A percentile compares a stretch with the other conserved stretches of the same genome.
Evolutionary conservation across 129 eudicot species (phyloP).

Genomic region (Pseudognaphalium luteoalbum): DNA sequence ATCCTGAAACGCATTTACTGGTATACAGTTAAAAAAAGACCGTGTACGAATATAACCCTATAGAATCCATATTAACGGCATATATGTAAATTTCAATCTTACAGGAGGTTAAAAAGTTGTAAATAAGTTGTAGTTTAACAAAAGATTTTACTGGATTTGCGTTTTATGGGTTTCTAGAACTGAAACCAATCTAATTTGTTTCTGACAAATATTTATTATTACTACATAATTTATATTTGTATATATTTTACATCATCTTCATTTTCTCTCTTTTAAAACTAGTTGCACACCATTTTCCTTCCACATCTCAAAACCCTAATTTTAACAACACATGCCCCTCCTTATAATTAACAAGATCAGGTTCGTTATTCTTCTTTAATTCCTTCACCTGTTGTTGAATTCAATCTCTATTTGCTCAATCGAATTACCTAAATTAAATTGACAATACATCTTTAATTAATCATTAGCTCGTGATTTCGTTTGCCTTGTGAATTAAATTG

Average conservation of each 20-base stretch:
- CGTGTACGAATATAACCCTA: no score
- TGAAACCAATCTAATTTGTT: slow-evolving; percentile 34
- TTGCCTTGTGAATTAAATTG: slow-evolving; percentile 17
- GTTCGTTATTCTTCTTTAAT: slow-evolving; percentile 41
- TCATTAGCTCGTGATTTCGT: slow-evolving; percentile 28
- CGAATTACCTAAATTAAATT: slow-evolving; percentile 9
- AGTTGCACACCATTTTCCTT: slow-evolving; percentile 50
- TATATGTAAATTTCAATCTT: slow-evolving; percentile 1
- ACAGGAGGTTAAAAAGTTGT: slow-evolving; percentile 10
- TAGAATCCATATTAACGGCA: neutral
- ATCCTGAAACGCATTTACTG: no score
- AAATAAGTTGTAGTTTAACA: slow-evolving; percentile 22
- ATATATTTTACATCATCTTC: slow-evolving; percentile 31
- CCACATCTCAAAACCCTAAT: slow-evolving; percentile 67
- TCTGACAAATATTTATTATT: no score
- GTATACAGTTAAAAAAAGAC: no score
- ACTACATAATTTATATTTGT: neutral
- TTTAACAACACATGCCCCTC: slow-evolving; percentile 27
- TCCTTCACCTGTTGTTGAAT: slow-evolving; percentile 31
- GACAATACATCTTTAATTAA: slow-evolving; percentile 17
- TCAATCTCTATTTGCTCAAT: slow-evolving; percentile 14
- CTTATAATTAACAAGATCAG: slow-evolving; percentile 48
- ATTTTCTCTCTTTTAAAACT: slow-evolving; percentile 27
- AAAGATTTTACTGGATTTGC: slow-evolving; percentile 34
- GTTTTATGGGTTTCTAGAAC: slow-evolving; percentile 38